These are phyloP conservation scores for Diplodia seriata DNA, from an alignment of 2,329 filamentous ascomycete genomes.

Conservation along the genomic window DNA sequence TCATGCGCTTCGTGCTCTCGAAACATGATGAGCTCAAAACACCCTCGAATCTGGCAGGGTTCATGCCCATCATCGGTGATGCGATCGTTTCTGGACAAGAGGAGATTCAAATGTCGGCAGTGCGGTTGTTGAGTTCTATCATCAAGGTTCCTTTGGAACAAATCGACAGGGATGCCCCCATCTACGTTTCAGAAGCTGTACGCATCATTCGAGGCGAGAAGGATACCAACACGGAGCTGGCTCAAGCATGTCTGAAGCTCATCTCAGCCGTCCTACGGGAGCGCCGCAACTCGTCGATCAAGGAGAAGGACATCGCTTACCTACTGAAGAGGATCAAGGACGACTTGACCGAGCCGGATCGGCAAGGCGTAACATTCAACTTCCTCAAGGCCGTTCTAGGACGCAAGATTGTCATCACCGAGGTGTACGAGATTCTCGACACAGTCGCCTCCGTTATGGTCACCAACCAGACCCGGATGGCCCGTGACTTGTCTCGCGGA, in stretches of 20 bases:
- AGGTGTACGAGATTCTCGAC: conserved; percentile 91
- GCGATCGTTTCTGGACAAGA: conserved; percentile 83
- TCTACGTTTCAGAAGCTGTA: conserved; percentile 85
- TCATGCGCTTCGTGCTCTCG: conserved; percentile 82
- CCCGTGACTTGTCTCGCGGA: conserved; percentile 84
- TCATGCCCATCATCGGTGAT: conserved; percentile 88
- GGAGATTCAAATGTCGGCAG: conserved; percentile 87
- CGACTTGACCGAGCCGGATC: conserved; percentile 89
- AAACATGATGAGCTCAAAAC: conserved; percentile 85
- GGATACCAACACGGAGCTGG: conserved; percentile 80
- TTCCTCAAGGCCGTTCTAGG: conserved; percentile 89
- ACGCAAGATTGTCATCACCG: conserved; percentile 81
- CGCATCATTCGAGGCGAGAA: conserved; percentile 78
- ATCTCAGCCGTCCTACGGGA: conserved; percentile 85
- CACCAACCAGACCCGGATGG: conserved; percentile 88
- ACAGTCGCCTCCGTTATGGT: conserved; percentile 92
- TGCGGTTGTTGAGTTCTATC: conserved; percentile 83
- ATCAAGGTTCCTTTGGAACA: conserved; percentile 80
- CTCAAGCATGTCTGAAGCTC: conserved; percentile 88
- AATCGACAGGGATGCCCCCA: conserved; percentile 72
- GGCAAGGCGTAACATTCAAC: conserved; percentile 92
- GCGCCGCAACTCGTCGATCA: conserved; percentile 75
- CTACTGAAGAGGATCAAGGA: conserved; percentile 82
- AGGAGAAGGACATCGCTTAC: conserved; percentile 81
- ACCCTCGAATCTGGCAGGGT: conserved; percentile 78